Evolutionary conservation across 2,329 filamentous ascomycete genomes (phyloP).

Genomic region (Monosporascus sp.): DNA sequence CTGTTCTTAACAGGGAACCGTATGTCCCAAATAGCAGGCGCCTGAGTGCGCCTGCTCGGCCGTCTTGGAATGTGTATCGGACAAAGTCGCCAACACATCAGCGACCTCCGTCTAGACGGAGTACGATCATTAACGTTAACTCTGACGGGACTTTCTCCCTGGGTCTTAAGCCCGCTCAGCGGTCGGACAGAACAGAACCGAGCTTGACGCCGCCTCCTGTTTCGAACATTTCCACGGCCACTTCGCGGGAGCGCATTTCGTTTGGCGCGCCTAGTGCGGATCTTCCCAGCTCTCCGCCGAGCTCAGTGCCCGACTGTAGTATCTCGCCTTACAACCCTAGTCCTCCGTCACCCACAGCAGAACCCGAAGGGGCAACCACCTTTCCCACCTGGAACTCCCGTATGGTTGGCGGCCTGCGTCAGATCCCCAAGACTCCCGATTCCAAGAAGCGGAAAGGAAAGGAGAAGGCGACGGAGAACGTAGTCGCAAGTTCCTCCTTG

Average conservation of each 20-base stretch:
- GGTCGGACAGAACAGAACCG: slow-evolving; percentile 22
- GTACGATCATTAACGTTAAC: slow-evolving; percentile 46
- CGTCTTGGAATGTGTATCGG: slow-evolving; percentile 18
- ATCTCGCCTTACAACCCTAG: slow-evolving; percentile 31
- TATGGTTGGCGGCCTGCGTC: slow-evolving; percentile 51
- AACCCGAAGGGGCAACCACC: slow-evolving; percentile 28
- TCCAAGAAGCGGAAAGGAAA: slow-evolving; percentile 10
- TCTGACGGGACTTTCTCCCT: slow-evolving; percentile 57
- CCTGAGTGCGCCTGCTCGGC: slow-evolving; percentile 31
- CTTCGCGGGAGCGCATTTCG: slow-evolving; percentile 46
- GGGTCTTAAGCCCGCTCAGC: slow-evolving; percentile 27
- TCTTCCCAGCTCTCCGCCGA: slow-evolving; percentile 44
- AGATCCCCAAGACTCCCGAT: slow-evolving; percentile 42
- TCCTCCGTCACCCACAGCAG: slow-evolving; percentile 28
- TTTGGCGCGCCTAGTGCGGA: slow-evolving; percentile 42
- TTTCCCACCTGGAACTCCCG: slow-evolving; percentile 49
- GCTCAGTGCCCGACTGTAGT: slow-evolving; percentile 41
- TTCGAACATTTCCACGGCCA: slow-evolving; percentile 40
- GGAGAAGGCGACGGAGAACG: slow-evolving; percentile 34
- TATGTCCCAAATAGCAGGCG: slow-evolving; percentile 34
- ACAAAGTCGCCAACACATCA: slow-evolving; percentile 16
- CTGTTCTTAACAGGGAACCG: slow-evolving; percentile 31
- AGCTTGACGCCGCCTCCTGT: slow-evolving; percentile 38
- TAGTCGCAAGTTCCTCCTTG: slow-evolving; percentile 23
- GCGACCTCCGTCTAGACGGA: slow-evolving; percentile 34